Conservation (phyloP, 371 early-diverging fungal species). For the Zychaea mexicana region DNA sequence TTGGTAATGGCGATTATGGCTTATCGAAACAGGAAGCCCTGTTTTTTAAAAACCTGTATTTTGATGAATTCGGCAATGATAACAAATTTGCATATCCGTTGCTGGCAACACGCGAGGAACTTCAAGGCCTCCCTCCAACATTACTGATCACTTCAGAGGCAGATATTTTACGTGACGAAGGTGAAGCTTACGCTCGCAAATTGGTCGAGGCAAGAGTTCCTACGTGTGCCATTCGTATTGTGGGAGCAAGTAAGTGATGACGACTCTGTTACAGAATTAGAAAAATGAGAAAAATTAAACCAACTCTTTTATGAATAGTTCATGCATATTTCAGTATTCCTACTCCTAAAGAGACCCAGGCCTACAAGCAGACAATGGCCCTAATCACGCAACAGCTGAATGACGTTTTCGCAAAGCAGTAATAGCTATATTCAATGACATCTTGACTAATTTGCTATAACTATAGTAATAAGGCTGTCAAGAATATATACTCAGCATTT, state of each 20-base stretch:
- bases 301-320: no score
- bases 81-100: constrained; percentile 8
- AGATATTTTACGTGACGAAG: constrained; percentile 37
- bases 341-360: no score
- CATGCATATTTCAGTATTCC: no score
- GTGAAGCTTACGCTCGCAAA: constrained; percentile 27
- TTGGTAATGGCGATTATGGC: constrained; percentile 3
- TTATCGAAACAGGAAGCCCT: not conserved
- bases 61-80: not conserved
- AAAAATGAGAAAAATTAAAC: no score
- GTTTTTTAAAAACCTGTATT: not conserved
- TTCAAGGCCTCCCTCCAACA: constrained; percentile 31
- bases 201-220: constrained; percentile 30
- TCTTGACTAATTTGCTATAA: no score
- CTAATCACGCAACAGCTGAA: no score
- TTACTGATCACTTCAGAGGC: constrained; percentile 29
- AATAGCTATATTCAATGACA: no score
- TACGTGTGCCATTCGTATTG: not conserved
- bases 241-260: constrained; percentile 3
- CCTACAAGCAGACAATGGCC: no score
- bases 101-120: constrained; percentile 16
- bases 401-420: no score
- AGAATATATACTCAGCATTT: no score
- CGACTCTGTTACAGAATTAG: no score
- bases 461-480: no score